Conservation (phyloP, 2,329 filamentous ascomycete species). For the Aureobasidium sp. region DNA sequence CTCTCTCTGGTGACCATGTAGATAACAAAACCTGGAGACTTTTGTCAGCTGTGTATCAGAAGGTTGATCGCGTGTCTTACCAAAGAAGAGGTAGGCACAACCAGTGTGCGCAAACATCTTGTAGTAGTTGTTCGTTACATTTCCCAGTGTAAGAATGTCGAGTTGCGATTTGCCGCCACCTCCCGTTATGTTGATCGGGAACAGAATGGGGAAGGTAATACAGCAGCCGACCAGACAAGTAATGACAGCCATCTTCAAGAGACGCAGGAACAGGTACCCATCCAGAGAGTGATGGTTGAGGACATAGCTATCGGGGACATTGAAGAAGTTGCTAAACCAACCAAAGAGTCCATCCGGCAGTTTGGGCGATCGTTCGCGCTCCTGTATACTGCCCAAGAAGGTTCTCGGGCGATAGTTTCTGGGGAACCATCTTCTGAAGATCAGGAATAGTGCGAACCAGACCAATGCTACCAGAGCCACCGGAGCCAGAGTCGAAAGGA, state of each 20-base stretch:
- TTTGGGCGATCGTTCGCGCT: conserved; percentile 36
- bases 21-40: conserved; percentile 61
- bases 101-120: conserved; percentile 78
- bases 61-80: conserved; percentile 29
- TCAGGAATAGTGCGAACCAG: conserved; percentile 33
- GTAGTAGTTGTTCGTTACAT: conserved; percentile 58
- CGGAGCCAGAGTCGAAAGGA: conserved; percentile 32
- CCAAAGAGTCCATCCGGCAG: conserved; percentile 28
- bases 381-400: conserved; percentile 37
- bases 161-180: conserved; percentile 59
- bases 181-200: conserved; percentile 84
- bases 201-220: conserved; percentile 82
- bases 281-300: conserved; percentile 90
- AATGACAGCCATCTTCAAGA: conserved; percentile 68
- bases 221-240: conserved; percentile 77
- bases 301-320: conserved; percentile 64
- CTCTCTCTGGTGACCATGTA: conserved; percentile 81
- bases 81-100: conserved; percentile 74
- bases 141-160: conserved; percentile 71
- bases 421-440: conserved; percentile 37
- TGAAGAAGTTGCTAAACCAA: conserved; percentile 44
- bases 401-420: conserved; percentile 41
- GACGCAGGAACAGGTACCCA: conserved; percentile 83
- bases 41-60: neutral
- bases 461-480: conserved; percentile 29